Evolutionary conservation across 495 filamentous ascomycete genomes (phyloP).

Genomic region (Podospora appendiculata): DNA sequence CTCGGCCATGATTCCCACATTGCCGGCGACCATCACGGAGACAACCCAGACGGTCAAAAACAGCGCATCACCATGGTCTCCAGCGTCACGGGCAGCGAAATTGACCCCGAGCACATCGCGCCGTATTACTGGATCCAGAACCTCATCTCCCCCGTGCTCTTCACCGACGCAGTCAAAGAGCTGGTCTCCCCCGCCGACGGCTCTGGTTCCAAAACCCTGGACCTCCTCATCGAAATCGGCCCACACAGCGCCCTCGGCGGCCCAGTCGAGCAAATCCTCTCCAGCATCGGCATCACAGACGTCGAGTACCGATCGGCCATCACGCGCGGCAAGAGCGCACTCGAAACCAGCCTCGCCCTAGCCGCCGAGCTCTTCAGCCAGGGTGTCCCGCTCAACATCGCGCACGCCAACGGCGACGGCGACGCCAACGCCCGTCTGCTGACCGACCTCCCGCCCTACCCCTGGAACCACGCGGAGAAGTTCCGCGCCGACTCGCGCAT

Average conservation of each 20-base stretch:
- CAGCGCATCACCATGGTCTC: not conserved
- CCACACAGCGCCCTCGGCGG: conserved; percentile 41
- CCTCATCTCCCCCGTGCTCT: conserved; percentile 22
- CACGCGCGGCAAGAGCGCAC: conserved; percentile 15
- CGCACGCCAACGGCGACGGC: conserved; percentile 1
- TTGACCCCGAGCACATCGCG: not conserved
- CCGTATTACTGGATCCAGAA: conserved; percentile 2
- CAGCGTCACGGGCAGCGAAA: not conserved
- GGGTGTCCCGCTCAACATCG: conserved; percentile 1
- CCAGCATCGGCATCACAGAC: not conserved
- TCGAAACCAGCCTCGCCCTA: conserved; percentile 15
- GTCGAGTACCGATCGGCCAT: conserved; percentile 20
- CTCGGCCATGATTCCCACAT: not conserved
- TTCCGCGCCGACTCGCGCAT: conserved; percentile 13
- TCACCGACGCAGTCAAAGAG: conserved; percentile 22
- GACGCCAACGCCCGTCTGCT: not conserved
- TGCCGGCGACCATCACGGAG: not conserved
- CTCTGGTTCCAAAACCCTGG: not conserved
- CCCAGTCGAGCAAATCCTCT: conserved; percentile 33
- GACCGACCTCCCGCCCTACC: not conserved
- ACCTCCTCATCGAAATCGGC: conserved; percentile 43
- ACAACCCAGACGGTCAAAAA: not conserved
- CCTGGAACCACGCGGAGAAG: conserved; percentile 6
- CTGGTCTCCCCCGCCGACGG: not conserved
- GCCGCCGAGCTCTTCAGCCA: conserved; percentile 26